Evolutionary conservation across 208 protist genomes (phyloP).

Genomic region (Tritrichomonas musculus): DNA sequence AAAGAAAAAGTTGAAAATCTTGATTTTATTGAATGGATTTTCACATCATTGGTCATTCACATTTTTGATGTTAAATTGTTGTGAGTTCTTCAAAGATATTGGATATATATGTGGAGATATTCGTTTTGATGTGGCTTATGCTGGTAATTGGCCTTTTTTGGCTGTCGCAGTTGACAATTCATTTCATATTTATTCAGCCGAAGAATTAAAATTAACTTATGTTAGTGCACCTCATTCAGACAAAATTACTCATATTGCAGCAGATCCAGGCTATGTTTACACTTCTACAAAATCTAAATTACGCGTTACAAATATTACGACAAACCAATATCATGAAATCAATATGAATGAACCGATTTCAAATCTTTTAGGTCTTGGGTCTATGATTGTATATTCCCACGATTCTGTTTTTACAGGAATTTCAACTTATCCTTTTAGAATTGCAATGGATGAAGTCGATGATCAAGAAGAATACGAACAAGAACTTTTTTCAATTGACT

Average conservation of each 20-base stretch:
- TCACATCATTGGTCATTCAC: too few relatives aligned
- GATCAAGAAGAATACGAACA: not conserved
- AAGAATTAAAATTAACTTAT: constrained; percentile 2
- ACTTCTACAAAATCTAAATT: not conserved
- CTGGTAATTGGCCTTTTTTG: not conserved
- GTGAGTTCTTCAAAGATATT: not conserved
- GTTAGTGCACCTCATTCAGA: not conserved
- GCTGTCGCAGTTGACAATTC: not conserved
- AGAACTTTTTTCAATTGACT: not conserved
- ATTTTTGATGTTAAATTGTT: constrained; percentile 14
- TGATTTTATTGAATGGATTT: too few relatives aligned
- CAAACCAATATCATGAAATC: constrained; percentile 5
- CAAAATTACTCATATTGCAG: constrained; percentile 23
- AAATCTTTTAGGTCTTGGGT: not conserved
- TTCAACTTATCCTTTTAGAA: not conserved
- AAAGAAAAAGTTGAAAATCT: too few relatives aligned
- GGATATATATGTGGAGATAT: not conserved
- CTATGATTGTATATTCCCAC: not conserved
- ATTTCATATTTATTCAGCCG: constrained; percentile 21
- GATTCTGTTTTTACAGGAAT: not conserved
- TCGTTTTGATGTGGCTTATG: not conserved
- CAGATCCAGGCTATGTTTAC: not conserved
- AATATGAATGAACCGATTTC: not conserved
- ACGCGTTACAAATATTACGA: not conserved
- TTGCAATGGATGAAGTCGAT: too few relatives aligned